Conservation (phyloP, 352 stramenopile genomes). For the Pythium myriotylum region DNA sequence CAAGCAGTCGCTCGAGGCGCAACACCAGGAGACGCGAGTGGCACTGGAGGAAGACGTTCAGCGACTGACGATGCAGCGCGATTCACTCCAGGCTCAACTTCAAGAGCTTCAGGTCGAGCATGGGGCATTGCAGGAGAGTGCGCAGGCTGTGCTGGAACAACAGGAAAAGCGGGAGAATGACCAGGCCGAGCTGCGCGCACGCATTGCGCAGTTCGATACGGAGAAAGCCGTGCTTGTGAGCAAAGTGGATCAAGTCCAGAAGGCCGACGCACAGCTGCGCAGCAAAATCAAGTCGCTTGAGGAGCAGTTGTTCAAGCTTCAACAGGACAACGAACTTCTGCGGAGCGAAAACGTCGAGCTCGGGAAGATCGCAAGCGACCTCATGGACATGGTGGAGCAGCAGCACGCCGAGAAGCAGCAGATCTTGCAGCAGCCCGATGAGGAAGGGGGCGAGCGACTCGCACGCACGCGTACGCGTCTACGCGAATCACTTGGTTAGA, state of each 20-base stretch:
- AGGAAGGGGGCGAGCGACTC: slow-evolving; percentile 15
- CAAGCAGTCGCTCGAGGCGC: slow-evolving; percentile 43
- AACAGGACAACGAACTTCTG: slow-evolving; percentile 39
- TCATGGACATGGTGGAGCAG: slow-evolving; percentile 70
- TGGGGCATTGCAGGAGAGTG: slow-evolving; percentile 30
- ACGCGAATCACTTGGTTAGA: slow-evolving; percentile 25
- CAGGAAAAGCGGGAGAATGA: slow-evolving; percentile 31
- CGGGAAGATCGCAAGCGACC: slow-evolving; percentile 56
- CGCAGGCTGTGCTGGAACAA: slow-evolving; percentile 21
- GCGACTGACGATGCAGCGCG: slow-evolving; percentile 22
- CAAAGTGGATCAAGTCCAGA: slow-evolving; percentile 65
- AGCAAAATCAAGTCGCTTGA: slow-evolving; percentile 44
- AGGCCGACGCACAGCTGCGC: slow-evolving; percentile 58
- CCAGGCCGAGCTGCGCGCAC: slow-evolving; percentile 37
- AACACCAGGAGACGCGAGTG: slow-evolving; percentile 35
- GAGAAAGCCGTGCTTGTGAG: slow-evolving; percentile 70
- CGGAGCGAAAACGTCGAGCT: slow-evolving; percentile 58
- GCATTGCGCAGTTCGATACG: slow-evolving; percentile 49
- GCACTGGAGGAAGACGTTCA: slow-evolving; percentile 42
- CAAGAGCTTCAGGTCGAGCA: slow-evolving; percentile 24
- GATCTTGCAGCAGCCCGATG: slow-evolving; percentile 8
- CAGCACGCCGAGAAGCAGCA: slow-evolving; percentile 43
- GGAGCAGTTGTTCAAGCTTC: slow-evolving; percentile 42
- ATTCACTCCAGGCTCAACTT: slow-evolving; percentile 22
- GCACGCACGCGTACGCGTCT: slow-evolving; percentile 25